Evolutionary conservation across 1,139 yeast species (phyloP).

Genomic region (Blastobotrys malaysiensis): DNA sequence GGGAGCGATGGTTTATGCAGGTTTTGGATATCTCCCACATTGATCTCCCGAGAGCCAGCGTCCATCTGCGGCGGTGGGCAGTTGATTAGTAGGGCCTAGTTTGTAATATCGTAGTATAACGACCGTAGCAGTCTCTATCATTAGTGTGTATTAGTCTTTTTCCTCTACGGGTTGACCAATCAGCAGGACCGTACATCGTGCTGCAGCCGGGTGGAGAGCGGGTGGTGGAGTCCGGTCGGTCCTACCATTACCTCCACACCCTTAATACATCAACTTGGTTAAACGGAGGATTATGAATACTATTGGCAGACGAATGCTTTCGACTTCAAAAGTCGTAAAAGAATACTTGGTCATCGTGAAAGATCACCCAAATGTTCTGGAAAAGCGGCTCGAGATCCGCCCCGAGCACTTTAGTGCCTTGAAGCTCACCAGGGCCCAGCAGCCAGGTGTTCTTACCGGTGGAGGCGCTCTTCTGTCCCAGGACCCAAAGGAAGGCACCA

Average conservation of each 20-base stretch:
- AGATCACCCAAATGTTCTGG: conserved; percentile 62
- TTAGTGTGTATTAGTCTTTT: too few species aligned
- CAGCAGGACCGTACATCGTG: too few species aligned
- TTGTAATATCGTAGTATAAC: too few species aligned
- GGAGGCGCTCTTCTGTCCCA: conserved; percentile 36
- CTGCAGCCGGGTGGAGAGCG: too few species aligned
- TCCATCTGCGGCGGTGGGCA: too few species aligned
- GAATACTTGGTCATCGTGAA: conserved; percentile 48
- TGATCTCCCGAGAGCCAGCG: too few species aligned
- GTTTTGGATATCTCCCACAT: too few species aligned
- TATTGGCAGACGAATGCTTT: neutral
- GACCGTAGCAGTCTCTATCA: too few species aligned
- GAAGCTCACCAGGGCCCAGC: neutral
- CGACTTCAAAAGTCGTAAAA: neutral
- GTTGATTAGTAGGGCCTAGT: too few species aligned
- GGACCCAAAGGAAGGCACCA: conserved; percentile 31
- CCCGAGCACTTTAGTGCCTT: conserved; percentile 47
- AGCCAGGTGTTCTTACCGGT: conserved; percentile 31
- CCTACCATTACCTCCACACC: neutral
- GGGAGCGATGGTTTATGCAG: too few species aligned
- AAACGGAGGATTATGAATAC: neutral
- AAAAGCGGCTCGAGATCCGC: conserved; percentile 45
- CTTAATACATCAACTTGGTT: neutral
- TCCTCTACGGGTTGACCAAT: too few species aligned
- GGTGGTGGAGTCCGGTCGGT: too few species aligned